These are phyloP conservation scores for Boletus sp. DNA, from an alignment of 1,284 basidiomycete species.

Conservation along the genomic window DNA sequence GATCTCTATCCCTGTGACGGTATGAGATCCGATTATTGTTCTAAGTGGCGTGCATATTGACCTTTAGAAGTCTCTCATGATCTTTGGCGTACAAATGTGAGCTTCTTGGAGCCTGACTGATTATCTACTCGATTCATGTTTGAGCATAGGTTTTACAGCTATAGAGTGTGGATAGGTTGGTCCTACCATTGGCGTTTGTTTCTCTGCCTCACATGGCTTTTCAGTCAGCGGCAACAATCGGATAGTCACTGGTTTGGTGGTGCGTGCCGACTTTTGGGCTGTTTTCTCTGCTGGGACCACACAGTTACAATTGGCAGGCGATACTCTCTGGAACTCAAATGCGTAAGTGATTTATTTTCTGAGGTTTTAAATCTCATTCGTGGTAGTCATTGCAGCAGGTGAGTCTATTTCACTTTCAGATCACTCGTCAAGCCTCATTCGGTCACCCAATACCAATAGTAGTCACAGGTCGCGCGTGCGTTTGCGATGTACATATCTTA, in stretches of 20 bases:
- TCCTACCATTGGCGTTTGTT: background rate
- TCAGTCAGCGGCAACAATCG: constrained; percentile 5
- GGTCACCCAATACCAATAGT: background rate
- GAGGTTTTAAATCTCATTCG: background rate
- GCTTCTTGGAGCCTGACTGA: background rate
- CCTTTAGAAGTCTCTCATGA: background rate
- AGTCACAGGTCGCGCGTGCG: background rate
- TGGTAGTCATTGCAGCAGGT: constrained; percentile 1
- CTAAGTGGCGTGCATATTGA: background rate
- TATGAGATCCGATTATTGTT: background rate
- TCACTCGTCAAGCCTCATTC: too few relatives aligned
- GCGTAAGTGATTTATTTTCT: background rate
- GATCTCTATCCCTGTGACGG: background rate
- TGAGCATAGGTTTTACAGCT: constrained; percentile 8
- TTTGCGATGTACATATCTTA: background rate
- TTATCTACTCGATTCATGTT: background rate
- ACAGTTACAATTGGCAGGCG: background rate
- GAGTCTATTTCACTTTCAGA: background rate
- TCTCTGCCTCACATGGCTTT: background rate
- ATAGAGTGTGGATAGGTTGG: constrained; percentile 13
- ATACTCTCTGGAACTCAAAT: background rate
- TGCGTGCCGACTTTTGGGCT: background rate
- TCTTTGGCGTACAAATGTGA: constrained; percentile 6
- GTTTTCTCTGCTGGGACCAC: background rate
- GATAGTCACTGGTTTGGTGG: constrained; percentile 7